Conservation (phyloP, 371 early-diverging fungal genomes). For the Mortierella sp. region DNA sequence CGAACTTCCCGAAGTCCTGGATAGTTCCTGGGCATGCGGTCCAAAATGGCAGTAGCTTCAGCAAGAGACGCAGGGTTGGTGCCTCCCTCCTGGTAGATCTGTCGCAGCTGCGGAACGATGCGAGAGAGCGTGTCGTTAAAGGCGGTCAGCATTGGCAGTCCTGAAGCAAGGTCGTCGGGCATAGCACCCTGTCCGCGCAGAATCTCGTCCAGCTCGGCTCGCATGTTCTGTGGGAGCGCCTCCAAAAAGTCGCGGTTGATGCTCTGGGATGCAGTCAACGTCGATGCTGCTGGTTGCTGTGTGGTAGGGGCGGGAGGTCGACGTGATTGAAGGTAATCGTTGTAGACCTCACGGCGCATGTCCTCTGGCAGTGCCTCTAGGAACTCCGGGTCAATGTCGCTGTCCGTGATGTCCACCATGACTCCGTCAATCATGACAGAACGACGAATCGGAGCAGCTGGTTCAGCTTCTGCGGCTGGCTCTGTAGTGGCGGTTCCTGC, state of each 20-base stretch:
- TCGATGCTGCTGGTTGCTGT: slow-evolving; percentile 12
- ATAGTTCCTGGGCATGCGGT: slow-evolving; percentile 36
- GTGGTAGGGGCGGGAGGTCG: slow-evolving; percentile 49
- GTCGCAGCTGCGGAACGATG: slow-evolving; percentile 41
- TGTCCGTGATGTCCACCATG: slow-evolving; percentile 90
- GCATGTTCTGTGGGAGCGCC: slow-evolving; percentile 85
- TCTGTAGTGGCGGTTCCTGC: slow-evolving; percentile 15
- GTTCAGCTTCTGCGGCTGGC: slow-evolving; percentile 54
- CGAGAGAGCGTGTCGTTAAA: slow-evolving; percentile 32
- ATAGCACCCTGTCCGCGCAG: slow-evolving; percentile 66
- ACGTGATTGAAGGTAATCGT: slow-evolving; percentile 77
- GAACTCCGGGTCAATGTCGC: slow-evolving; percentile 95
- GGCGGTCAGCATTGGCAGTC: slow-evolving; percentile 15
- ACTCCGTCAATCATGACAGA: slow-evolving; percentile 77
- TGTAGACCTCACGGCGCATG: slow-evolving; percentile 91
- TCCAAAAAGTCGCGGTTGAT: slow-evolving; percentile 84
- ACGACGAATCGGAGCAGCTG: slow-evolving; percentile 44
- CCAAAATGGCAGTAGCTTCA: slow-evolving; percentile 43
- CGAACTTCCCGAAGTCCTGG: slow-evolving; percentile 37
- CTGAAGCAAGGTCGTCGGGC: slow-evolving; percentile 15
- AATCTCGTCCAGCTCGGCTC: slow-evolving; percentile 78
- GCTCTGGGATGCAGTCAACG: slow-evolving; percentile 33
- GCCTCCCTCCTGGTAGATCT: slow-evolving; percentile 32
- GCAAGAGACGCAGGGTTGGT: slow-evolving; percentile 18
- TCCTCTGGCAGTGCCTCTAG: slow-evolving; percentile 97